Conservation (phyloP, 2,329 filamentous ascomycete genomes). For the Microcera coccophila region DNA sequence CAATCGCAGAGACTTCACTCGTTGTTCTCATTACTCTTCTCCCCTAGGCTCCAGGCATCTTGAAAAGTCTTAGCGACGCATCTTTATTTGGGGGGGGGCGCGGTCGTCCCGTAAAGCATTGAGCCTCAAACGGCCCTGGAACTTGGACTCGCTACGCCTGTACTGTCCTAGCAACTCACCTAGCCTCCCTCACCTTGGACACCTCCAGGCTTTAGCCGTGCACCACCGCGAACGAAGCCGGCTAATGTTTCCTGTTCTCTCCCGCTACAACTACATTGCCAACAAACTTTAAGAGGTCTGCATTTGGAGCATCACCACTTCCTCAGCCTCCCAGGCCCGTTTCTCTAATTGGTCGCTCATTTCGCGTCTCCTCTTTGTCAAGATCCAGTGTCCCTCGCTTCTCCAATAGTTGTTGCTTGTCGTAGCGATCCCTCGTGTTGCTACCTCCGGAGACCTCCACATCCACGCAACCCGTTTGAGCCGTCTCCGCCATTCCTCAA, state of each 20-base stretch:
- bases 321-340: constrained; percentile 16
- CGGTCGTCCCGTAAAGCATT: too few species aligned
- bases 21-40: too few species aligned
- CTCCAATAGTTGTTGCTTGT: constrained; percentile 1
- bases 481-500: constrained; percentile 7
- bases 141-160: not conserved
- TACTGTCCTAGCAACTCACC: not conserved
- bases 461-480: constrained; percentile 17
- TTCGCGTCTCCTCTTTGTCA: constrained; percentile 22
- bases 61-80: too few species aligned
- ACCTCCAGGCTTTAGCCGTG: not conserved
- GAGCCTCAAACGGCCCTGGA: not conserved
- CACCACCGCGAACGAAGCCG: not conserved
- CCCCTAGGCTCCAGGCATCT: too few species aligned
- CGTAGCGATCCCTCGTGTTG: constrained; percentile 1
- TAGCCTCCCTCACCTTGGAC: too few species aligned
- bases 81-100: too few species aligned
- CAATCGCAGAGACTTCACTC: too few species aligned
- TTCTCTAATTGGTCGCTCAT: constrained; percentile 16
- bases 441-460: constrained; percentile 22
- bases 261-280: not conserved
- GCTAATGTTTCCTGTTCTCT: not conserved
- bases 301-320: constrained; percentile 4
- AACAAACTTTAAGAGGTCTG: not conserved
- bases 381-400: constrained; percentile 24